These are phyloP conservation scores for Xylaria flabelliformis DNA, from an alignment of 495 filamentous ascomycete species.

Conservation along the genomic window DNA sequence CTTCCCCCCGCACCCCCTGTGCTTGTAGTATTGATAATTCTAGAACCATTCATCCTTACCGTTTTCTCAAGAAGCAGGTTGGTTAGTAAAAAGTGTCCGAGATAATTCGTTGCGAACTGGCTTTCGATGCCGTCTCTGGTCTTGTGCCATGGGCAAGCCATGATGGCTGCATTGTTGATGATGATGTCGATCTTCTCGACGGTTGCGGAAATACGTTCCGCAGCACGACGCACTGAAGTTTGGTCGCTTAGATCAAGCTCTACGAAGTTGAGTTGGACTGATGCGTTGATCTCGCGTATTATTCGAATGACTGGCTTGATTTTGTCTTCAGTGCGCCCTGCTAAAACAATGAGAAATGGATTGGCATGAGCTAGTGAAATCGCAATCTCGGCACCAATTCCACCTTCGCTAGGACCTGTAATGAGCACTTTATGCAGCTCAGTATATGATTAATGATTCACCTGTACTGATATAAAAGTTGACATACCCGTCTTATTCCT, in stretches of 20 bases:
- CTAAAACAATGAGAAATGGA: neutral
- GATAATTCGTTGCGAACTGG: constrained; percentile 6
- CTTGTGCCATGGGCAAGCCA: neutral
- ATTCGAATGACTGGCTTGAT: neutral
- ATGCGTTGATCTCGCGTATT: neutral
- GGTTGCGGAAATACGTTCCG: neutral
- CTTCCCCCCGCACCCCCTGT: neutral
- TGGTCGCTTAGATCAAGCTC: constrained; percentile 1
- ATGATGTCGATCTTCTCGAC: constrained; percentile 2
- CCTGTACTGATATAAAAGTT: neutral
- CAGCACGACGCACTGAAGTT: neutral
- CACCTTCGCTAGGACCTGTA: constrained; percentile 2
- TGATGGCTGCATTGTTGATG: constrained; percentile 7
- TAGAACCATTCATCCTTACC: neutral
- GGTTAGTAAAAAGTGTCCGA: neutral
- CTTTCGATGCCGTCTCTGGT: neutral
- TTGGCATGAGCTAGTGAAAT: neutral
- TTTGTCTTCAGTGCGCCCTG: neutral
- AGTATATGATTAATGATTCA: neutral
- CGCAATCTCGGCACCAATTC: neutral
- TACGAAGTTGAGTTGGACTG: neutral
- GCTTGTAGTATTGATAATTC: constrained; percentile 4
- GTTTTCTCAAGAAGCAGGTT: neutral
- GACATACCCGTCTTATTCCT: neutral
- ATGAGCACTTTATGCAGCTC: neutral